Conservation (phyloP, 2,329 filamentous ascomycete species). For the Venturia pyrina region DNA sequence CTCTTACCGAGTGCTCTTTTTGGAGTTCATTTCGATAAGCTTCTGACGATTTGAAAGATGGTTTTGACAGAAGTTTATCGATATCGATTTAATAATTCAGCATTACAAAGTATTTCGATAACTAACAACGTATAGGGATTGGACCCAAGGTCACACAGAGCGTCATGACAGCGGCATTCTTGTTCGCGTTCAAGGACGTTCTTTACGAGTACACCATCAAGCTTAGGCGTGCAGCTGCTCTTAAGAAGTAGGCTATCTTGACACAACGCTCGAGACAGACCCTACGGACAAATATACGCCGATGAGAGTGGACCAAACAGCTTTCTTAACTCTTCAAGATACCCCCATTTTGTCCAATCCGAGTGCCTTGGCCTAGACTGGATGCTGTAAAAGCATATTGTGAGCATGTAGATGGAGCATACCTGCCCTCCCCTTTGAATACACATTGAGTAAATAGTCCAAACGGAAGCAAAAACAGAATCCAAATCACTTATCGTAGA, state of each 20-base stretch:
- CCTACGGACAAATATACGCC: not conserved
- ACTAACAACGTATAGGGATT: conserved; percentile 52
- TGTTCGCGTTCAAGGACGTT: conserved; percentile 97
- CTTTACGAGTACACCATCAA: conserved; percentile 74
- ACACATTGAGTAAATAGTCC: not conserved
- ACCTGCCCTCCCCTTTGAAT: not conserved
- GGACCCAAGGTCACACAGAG: conserved; percentile 95
- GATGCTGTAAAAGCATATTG: not conserved
- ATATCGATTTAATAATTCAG: too few relatives aligned
- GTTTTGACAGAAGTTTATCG: too few relatives aligned
- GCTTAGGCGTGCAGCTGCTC: conserved; percentile 36
- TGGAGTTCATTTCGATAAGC: too few relatives aligned
- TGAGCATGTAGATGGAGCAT: not conserved
- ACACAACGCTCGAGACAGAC: not conserved
- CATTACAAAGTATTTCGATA: not conserved
- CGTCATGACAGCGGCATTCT: conserved; percentile 87
- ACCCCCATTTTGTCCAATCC: not conserved
- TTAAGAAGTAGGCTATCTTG: not conserved
- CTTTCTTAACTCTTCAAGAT: not conserved
- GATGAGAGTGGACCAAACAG: not conserved
- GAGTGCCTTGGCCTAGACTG: not conserved
- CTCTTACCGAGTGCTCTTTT: too few relatives aligned
- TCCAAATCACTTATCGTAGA: not conserved
- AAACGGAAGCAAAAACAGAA: not conserved
- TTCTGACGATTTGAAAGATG: too few relatives aligned